Percentiles rank a stretch among this genome's conserved stretches.
Evolutionary conservation across 1,139 yeast species (phyloP).

Genomic region (Ogataea hybrid): DNA sequence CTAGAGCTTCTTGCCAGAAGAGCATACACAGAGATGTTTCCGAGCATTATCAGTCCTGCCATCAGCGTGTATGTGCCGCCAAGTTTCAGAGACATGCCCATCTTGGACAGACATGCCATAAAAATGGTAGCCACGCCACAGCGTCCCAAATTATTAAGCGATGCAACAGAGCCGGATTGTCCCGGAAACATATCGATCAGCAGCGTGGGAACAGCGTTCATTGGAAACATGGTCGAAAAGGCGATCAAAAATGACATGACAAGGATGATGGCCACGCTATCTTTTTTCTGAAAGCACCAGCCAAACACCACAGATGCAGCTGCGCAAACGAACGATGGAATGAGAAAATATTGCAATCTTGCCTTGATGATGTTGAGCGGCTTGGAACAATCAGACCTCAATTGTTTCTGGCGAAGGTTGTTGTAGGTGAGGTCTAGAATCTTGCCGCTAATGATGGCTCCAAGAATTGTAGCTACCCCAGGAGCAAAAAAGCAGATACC

Average conservation of each 20-base stretch:
- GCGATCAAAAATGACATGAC: slow-evolving; percentile 55
- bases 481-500: slow-evolving; percentile 65
- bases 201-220: slow-evolving; percentile 52
- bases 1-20: slow-evolving; percentile 19
- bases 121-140: slow-evolving; percentile 62
- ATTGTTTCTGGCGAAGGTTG: slow-evolving; percentile 28
- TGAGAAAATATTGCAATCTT: slow-evolving; percentile 40
- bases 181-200: slow-evolving; percentile 61
- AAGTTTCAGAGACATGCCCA: slow-evolving; percentile 49
- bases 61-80: slow-evolving; percentile 68
- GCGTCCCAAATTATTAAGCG: slow-evolving; percentile 58
- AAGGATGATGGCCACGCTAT: slow-evolving; percentile 53
- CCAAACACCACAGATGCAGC: slow-evolving; percentile 55
- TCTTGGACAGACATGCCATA: slow-evolving; percentile 57
- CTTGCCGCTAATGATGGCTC: slow-evolving; percentile 48
- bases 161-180: slow-evolving; percentile 59
- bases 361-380: slow-evolving; percentile 47
- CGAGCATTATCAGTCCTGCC: slow-evolving; percentile 38
- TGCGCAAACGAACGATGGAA: slow-evolving; percentile 38
- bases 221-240: slow-evolving; percentile 47
- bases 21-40: slow-evolving; percentile 17
- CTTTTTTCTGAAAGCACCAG: slow-evolving; percentile 59
- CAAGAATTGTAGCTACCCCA: slow-evolving; percentile 56
- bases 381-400: slow-evolving; percentile 29
- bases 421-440: slow-evolving; percentile 46